Evolutionary conservation across 2,329 filamentous ascomycete genomes (phyloP).

Genomic region (Gliomastix tumulicola): DNA sequence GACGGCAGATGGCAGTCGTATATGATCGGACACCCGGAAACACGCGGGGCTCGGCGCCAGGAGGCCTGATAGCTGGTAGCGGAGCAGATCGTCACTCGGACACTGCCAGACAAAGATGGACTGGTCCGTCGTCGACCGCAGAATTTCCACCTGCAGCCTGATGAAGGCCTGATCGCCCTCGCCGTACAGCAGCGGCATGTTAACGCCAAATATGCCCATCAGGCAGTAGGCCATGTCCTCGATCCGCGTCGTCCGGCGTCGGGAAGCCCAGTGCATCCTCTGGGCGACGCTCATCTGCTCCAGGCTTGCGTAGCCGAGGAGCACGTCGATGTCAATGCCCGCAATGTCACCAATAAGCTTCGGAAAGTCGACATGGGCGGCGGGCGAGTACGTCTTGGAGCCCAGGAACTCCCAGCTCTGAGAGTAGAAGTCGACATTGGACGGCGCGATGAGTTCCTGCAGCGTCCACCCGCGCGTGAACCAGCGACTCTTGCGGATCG

Average conservation of each 20-base stretch:
- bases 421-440: constrained; percentile 18
- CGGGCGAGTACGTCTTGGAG: constrained; percentile 11
- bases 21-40: neutral
- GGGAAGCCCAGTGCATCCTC: constrained; percentile 14
- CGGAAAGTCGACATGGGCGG: no score
- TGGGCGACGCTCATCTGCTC: constrained; percentile 6
- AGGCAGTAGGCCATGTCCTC: constrained; percentile 17
- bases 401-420: constrained; percentile 16
- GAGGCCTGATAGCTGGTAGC: neutral
- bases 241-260: constrained; percentile 10
- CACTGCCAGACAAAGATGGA: constrained; percentile 14
- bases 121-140: constrained; percentile 9
- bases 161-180: constrained; percentile 9
- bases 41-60: neutral
- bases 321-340: neutral
- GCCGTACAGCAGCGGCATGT: constrained; percentile 17
- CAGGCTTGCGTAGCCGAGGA: neutral
- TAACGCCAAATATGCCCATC: constrained; percentile 14
- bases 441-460: constrained; percentile 42
- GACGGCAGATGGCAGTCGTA: neutral
- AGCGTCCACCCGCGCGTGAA: constrained; percentile 17
- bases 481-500: constrained; percentile 9
- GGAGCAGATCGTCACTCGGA: neutral
- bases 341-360: neutral
- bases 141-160: constrained; percentile 14